Evolutionary conservation across 2,329 filamentous ascomycete genomes (phyloP).

Genomic region (Pseudophaeomoniella oleicola): DNA sequence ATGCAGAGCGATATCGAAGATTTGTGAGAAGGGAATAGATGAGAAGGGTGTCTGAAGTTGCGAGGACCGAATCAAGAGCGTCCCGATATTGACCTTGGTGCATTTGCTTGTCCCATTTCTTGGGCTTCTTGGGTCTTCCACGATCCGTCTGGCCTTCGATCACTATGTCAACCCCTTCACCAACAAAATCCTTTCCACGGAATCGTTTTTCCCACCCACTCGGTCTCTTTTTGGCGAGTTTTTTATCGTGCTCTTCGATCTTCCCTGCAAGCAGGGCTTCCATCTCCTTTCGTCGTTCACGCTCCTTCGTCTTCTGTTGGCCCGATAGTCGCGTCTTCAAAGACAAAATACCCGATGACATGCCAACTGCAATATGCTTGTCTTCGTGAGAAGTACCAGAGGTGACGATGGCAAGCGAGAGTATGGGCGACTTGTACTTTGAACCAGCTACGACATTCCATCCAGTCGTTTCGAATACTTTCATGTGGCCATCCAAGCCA

Average conservation of each 20-base stretch:
- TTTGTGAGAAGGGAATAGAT: conserved; percentile 69
- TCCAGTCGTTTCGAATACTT: conserved; percentile 82
- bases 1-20: conserved; percentile 72
- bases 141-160: conserved; percentile 59
- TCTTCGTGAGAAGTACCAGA: conserved; percentile 59
- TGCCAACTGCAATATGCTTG: conserved; percentile 85
- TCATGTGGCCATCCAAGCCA: conserved; percentile 88
- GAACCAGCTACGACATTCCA: conserved; percentile 95
- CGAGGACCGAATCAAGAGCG: conserved; percentile 68
- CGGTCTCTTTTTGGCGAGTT: conserved; percentile 42
- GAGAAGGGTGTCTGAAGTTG: conserved; percentile 34
- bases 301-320: conserved; percentile 60
- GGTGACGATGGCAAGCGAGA: conserved; percentile 65
- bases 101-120: conserved; percentile 67
- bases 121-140: conserved; percentile 49
- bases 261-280: conserved; percentile 62
- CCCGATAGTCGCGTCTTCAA: conserved; percentile 79
- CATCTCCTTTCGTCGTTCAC: conserved; percentile 73
- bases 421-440: conserved; percentile 84
- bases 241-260: conserved; percentile 62
- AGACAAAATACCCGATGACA: conserved; percentile 85
- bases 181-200: conserved; percentile 63
- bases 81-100: conserved; percentile 61
- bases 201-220: conserved; percentile 47
- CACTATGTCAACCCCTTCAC: conserved; percentile 75